Conservation (phyloP, 441 rosid species). For the Erodium moschatum region DNA sequence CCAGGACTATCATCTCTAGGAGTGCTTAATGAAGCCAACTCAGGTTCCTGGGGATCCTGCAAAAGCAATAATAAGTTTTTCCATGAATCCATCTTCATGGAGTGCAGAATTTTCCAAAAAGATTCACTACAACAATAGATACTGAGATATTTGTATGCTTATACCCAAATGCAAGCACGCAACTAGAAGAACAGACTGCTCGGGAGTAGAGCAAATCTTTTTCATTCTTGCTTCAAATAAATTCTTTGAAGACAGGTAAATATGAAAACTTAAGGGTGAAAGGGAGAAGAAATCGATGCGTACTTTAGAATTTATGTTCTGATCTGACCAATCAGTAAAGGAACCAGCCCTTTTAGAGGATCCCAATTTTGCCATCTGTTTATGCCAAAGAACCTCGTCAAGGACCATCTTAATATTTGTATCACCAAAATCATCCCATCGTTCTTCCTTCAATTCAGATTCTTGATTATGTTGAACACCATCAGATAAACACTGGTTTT, state of each 20-base stretch:
- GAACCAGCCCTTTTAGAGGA: constrained; percentile 40
- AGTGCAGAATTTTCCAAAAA: not conserved
- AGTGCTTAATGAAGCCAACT: constrained; percentile 29
- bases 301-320: constrained; percentile 41
- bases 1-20: constrained; percentile 25
- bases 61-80: constrained; percentile 17
- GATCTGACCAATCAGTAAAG: constrained; percentile 39
- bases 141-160: not conserved
- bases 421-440: constrained; percentile 85
- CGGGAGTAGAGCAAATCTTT: not conserved
- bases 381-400: constrained; percentile 59
- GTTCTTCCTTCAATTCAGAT: constrained; percentile 36
- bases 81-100: constrained; percentile 17
- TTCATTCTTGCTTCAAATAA: constrained; percentile 10
- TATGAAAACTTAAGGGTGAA: constrained; percentile 8
- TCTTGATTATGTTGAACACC: constrained; percentile 32
- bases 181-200: not conserved
- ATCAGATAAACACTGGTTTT: constrained; percentile 28
- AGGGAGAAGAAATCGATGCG: constrained; percentile 17
- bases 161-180: not conserved
- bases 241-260: constrained; percentile 2
- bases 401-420: constrained; percentile 45
- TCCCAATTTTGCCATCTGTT: constrained; percentile 57
- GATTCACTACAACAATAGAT: not conserved
- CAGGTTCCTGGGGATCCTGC: constrained; percentile 45